Evolutionary conservation across 345 rosid species (phyloP).

Genomic region (Eucalyptus regnans): DNA sequence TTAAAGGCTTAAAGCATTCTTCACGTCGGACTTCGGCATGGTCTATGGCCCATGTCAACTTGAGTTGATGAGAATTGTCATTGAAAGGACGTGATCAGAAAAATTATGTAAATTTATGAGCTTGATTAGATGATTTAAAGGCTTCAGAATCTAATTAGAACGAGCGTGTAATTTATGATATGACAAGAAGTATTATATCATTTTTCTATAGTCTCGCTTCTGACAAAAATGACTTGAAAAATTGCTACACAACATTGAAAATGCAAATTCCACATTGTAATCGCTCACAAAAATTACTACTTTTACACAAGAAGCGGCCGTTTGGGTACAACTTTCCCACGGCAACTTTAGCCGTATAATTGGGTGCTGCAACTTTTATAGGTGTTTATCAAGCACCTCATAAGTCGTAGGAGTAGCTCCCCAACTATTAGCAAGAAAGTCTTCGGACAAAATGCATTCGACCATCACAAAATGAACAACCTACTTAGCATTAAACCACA

Average conservation of each 20-base stretch:
- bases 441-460: too few species aligned
- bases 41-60: background rate
- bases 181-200: background rate
- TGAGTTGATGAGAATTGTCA: background rate
- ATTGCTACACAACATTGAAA: accelerated
- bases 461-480: too few species aligned
- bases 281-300: background rate
- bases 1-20: background rate
- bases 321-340: too few species aligned
- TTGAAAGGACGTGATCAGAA: accelerated
- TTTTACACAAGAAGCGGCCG: background rate
- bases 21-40: accelerated
- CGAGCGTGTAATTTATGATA: accelerated
- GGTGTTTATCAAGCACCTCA: background rate
- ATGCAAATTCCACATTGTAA: background rate
- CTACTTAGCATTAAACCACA: too few species aligned
- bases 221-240: accelerated
- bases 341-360: background rate
- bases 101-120: accelerated
- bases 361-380: too few species aligned
- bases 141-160: background rate
- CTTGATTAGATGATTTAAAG: background rate
- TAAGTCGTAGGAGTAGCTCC: background rate
- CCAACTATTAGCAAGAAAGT: background rate
- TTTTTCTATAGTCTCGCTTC: background rate